Percentiles rank a stretch among this genome's conserved stretches.
phyloP scores from a whole-genome alignment of 129 eudicot genomes.

The Lactuca sativa region DNA sequence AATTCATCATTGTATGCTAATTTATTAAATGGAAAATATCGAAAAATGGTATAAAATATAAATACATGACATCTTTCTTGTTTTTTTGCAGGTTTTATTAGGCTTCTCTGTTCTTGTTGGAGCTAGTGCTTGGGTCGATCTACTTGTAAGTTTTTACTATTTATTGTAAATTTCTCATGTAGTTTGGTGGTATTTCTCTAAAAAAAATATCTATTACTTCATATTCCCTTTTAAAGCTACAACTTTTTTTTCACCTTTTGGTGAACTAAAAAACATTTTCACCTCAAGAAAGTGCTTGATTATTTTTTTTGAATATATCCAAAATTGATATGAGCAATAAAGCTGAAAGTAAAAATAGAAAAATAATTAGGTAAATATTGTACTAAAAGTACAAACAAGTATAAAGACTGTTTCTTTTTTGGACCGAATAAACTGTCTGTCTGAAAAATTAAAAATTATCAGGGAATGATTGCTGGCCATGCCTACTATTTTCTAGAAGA shows the following conservation, averaged over 20 bases:
- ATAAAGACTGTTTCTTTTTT: too few relatives aligned
- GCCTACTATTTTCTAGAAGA: conserved; percentile 95
- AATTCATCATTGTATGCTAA: background rate
- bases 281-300: background rate
- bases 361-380: too few relatives aligned
- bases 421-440: background rate
- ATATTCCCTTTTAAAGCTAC: background rate
- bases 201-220: background rate
- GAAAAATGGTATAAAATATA: background rate
- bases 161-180: background rate
- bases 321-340: too few relatives aligned
- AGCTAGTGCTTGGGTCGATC: conserved; percentile 98
- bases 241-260: background rate
- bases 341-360: too few relatives aligned
- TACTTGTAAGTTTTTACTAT: conserved; percentile 55
- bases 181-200: background rate
- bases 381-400: too few relatives aligned
- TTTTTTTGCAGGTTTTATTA: conserved; percentile 73
- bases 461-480: conserved; percentile 99
- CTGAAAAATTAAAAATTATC: conserved; percentile 14
- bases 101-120: conserved; percentile 98
- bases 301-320: background rate
- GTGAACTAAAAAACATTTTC: background rate
- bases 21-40: background rate
- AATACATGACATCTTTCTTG: background rate